phyloP scores from a whole-genome alignment of 2,329 filamentous ascomycete species.

The Aureobasidium vineae region DNA sequence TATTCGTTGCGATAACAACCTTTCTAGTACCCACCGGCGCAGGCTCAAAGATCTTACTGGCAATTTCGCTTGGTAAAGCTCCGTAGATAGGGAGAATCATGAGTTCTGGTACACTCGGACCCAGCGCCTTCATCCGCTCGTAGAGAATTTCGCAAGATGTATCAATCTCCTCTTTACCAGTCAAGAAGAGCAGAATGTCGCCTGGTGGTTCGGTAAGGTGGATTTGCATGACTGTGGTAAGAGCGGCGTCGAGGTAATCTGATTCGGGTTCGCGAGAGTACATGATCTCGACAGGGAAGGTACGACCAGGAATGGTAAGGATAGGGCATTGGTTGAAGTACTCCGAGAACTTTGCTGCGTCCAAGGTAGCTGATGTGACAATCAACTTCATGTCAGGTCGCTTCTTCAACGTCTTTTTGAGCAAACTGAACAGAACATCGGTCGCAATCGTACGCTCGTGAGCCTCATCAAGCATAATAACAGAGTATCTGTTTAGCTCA shows the following conservation, averaged over 20 bases:
- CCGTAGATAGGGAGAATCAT: slow-evolving; percentile 96
- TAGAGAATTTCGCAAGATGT: slow-evolving; percentile 88
- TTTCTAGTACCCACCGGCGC: slow-evolving; percentile 83
- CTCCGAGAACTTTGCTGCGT: slow-evolving; percentile 94
- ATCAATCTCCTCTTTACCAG: slow-evolving; percentile 97
- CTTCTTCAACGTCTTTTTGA: slow-evolving; percentile 89
- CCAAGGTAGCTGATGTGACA: slow-evolving; percentile 92
- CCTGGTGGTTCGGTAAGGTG: slow-evolving; percentile 88
- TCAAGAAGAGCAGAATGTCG: slow-evolving; percentile 95
- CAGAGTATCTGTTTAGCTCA: slow-evolving; percentile 83
- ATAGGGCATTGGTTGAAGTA: slow-evolving; percentile 98
- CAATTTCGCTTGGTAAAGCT: slow-evolving; percentile 87
- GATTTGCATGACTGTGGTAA: slow-evolving; percentile 98
- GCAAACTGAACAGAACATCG: slow-evolving; percentile 86
- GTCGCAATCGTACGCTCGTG: slow-evolving; percentile 97
- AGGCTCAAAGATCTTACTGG: slow-evolving; percentile 91
- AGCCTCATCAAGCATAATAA: slow-evolving; percentile 97
- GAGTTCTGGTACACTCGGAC: slow-evolving; percentile 84
- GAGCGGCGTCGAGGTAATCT: slow-evolving; percentile 88
- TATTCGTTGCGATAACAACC: slow-evolving; percentile 97
- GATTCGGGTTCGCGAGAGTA: slow-evolving; percentile 94
- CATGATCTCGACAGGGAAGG: slow-evolving; percentile 92
- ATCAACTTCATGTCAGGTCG: slow-evolving; percentile 90
- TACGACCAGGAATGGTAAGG: slow-evolving; percentile 92
- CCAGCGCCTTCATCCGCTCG: slow-evolving; percentile 94